Conservation (phyloP, 345 rosid genomes). For the Carallia brachiata region DNA sequence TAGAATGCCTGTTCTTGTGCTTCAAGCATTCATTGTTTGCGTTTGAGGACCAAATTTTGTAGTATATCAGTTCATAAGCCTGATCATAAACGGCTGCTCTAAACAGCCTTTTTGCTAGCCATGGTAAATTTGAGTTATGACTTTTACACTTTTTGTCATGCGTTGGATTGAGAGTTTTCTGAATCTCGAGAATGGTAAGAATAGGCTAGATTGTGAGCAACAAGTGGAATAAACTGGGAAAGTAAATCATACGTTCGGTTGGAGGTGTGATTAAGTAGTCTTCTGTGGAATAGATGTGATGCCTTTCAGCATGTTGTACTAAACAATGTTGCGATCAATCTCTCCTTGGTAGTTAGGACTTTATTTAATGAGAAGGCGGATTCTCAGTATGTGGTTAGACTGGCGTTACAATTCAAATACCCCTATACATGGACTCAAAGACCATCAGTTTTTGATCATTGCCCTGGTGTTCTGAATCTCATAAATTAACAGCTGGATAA, state of each 20-base stretch:
- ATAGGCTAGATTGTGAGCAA: neutral
- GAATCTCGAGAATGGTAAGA: neutral
- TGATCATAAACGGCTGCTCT: neutral
- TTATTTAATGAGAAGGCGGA: too few species aligned
- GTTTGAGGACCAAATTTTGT: neutral
- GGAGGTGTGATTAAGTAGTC: neutral
- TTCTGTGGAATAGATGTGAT: neutral
- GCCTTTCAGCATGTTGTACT: too few species aligned
- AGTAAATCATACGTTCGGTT: too few species aligned
- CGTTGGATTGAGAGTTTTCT: neutral
- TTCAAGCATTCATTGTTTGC: neutral
- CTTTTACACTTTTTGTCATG: neutral
- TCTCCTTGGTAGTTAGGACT: too few species aligned
- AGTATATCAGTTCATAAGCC: constrained; percentile 1
- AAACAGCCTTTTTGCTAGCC: too few species aligned
- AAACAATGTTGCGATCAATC: too few species aligned
- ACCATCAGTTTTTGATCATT: too few species aligned
- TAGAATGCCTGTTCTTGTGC: neutral
- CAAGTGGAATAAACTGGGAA: neutral
- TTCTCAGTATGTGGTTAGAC: too few species aligned
- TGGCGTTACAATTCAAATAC: too few species aligned
- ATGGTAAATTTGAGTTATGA: neutral
- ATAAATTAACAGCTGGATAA: too few species aligned
- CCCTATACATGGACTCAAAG: too few species aligned
- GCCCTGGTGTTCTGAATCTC: too few species aligned